Evolutionary conservation across 106 monocot genomes (phyloP).

Genomic region (Dendrobium officinale): DNA sequence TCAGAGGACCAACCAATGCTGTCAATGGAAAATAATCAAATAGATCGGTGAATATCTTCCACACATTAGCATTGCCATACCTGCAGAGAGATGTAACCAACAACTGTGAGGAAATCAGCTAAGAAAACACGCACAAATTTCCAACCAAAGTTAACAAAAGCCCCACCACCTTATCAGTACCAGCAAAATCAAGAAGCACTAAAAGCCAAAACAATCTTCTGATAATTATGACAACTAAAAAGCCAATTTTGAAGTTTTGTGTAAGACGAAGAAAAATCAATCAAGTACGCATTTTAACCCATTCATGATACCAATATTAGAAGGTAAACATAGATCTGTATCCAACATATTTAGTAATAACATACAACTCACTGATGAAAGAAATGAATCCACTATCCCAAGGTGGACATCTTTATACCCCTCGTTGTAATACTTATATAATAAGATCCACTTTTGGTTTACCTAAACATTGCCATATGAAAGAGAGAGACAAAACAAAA

Average conservation of each 20-base stretch:
- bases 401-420: neutral
- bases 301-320: neutral
- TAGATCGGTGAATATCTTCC: constrained; percentile 69
- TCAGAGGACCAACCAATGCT: constrained; percentile 35
- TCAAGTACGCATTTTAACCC: neutral
- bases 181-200: neutral
- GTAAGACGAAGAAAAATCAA: neutral
- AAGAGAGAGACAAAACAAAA: too few relatives aligned
- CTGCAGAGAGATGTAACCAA: constrained; percentile 9
- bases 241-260: neutral
- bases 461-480: too few relatives aligned
- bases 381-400: neutral
- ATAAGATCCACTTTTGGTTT: too few relatives aligned
- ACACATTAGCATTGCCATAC: constrained; percentile 76
- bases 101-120: neutral
- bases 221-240: neutral
- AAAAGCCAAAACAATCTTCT: neutral
- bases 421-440: too few relatives aligned
- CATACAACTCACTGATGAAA: neutral
- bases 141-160: neutral
- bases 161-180: neutral
- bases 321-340: neutral
- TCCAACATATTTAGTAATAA: neutral
- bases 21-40: constrained; percentile 77
- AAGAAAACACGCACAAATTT: neutral